A percentile compares a stretch with the other conserved stretches of the same genome.
Conservation (phyloP, 768 basidiomycete genomes). For the Exidia glandulosa region DNA sequence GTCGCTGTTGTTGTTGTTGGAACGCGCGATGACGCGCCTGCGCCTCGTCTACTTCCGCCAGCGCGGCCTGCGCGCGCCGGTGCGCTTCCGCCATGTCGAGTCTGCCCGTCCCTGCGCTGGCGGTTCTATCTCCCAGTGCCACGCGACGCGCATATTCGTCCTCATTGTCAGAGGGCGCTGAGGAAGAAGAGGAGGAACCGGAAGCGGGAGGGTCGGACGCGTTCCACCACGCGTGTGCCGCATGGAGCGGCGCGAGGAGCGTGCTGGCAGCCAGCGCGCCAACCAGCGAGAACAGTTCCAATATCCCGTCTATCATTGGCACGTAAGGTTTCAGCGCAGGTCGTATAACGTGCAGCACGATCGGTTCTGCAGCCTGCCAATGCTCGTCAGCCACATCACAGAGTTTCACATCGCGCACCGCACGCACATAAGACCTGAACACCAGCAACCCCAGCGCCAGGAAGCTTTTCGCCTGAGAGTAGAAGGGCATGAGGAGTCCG, state of each 20-base stretch:
- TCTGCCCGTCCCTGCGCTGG: no score
- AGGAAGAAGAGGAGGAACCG: background rate
- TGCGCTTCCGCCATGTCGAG: background rate
- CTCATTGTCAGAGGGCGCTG: background rate
- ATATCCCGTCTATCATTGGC: conserved; percentile 46
- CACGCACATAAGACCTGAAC: conserved; percentile 66
- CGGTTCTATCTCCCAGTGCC: background rate
- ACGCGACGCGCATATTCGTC: background rate
- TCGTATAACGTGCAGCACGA: conserved; percentile 70
- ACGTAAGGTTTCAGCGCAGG: conserved; percentile 70
- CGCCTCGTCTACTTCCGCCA: background rate
- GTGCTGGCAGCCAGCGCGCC: background rate
- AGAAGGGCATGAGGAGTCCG: conserved; percentile 69
- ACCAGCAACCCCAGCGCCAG: conserved; percentile 62
- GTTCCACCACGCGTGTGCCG: background rate
- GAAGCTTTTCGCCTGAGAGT: conserved; percentile 70
- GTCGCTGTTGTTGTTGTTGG: background rate
- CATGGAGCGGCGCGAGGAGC: background rate
- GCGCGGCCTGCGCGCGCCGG: background rate
- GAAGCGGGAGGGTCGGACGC: background rate
- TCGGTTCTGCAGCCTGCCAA: conserved; percentile 80
- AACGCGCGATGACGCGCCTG: background rate
- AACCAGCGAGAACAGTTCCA: conserved; percentile 34
- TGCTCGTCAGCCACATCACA: no score
- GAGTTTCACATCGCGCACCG: no score